phyloP scores from a whole-genome alignment of 2,329 filamentous ascomycete species.

The Coniochaeta sp. region DNA sequence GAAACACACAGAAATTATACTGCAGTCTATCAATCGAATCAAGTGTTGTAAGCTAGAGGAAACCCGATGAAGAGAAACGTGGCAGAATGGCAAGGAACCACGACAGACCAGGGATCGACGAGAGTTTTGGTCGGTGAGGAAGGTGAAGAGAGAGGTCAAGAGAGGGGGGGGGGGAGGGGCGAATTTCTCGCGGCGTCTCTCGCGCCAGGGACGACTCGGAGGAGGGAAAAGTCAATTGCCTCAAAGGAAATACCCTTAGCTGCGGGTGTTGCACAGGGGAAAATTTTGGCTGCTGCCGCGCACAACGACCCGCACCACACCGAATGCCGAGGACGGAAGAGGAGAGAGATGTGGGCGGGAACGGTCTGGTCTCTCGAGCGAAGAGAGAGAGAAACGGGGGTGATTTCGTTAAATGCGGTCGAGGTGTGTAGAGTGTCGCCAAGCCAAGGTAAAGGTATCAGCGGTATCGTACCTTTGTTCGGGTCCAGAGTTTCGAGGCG shows the following conservation, averaged over 20 bases:
- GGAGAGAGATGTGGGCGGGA: background rate
- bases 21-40: background rate
- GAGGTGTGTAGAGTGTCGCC: background rate
- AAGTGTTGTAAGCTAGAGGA: background rate
- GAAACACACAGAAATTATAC: background rate
- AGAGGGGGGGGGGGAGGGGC: background rate
- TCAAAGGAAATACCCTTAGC: background rate
- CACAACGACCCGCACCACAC: background rate
- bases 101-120: background rate
- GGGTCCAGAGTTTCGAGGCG: background rate
- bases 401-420: background rate
- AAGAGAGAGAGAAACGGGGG: background rate
- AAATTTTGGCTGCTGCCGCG: background rate
- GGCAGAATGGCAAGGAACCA: background rate
- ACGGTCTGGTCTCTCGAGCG: background rate
- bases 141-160: constrained; percentile 1
- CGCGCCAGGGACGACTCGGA: background rate
- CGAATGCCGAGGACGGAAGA: constrained; percentile 2
- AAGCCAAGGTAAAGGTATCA: no score
- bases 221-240: background rate
- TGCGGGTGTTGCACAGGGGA: background rate
- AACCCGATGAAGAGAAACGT: background rate
- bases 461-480: no score
- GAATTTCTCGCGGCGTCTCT: background rate
- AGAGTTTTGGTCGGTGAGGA: background rate